Evolutionary conservation across 352 stramenopile genomes (phyloP), one percentile per base, ranked within the genome.

Genomic region (Aphanomyces astaci): DNA sequence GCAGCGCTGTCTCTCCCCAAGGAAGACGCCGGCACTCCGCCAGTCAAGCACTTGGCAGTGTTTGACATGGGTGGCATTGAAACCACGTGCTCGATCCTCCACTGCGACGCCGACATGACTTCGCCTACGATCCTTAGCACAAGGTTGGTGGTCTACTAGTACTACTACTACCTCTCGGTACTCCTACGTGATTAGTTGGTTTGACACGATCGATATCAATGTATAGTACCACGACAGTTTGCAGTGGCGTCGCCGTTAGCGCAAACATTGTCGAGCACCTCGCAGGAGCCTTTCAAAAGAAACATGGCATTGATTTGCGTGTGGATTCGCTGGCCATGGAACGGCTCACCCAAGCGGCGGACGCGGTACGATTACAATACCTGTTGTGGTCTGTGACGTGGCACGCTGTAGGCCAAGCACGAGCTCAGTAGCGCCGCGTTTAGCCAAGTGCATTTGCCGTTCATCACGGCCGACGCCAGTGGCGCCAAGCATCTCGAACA

Each of bases 401-500:
- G 4, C 28, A n/a, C 28, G 4, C 45, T 2, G 19, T 69, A 62
- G n/a, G 83, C 83, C 10, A 92, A 92, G 71, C 78, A 81, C 25
- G 83, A 92, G 66, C 72, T 92, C 13, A 88, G 80, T 19, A 80
- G 71, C 43, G 75, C 76, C 1, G 60, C 60, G 24, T 82, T 69
- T 63, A 89, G 78, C 1, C 81, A 89, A 30, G 76, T 90, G 43
- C 88, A 92, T 64, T 73, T 92, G 0, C 83, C 83, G 46, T 91
- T 91, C 66, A 89, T 91, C 70, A 91, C 83, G 0, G 83, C 83
- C 1, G 78, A 92, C 63, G 71, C 72, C 24, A 87, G 75, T 0
- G 83, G 83, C 2, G 83, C 80, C 43, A 90, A 89, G 60, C 83
- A 92, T 57, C 73, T 90, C 27, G 77, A 89, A 19, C 83, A 89